Evolutionary conservation across 495 filamentous ascomycete species (phyloP).

Genomic region (Hyaloscypha finlandica): DNA sequence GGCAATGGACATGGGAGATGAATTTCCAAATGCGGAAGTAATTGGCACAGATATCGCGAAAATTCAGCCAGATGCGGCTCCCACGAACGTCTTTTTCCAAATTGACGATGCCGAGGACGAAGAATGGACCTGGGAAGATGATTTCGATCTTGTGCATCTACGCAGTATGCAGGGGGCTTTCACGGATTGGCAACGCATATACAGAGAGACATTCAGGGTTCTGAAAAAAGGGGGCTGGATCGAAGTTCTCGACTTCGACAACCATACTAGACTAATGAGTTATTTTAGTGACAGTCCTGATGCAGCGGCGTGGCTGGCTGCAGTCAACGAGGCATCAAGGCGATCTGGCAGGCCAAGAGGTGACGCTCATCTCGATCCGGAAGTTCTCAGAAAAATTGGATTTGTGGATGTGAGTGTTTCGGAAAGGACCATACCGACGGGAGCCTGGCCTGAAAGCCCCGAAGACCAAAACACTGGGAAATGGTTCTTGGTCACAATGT

Average conservation of each 20-base stretch:
- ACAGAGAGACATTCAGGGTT: constrained; percentile 59
- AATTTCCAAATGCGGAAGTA: constrained; percentile 62
- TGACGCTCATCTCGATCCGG: constrained; percentile 54
- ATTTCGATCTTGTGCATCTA: constrained; percentile 68
- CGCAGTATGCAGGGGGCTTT: constrained; percentile 66
- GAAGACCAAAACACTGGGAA: constrained; percentile 60
- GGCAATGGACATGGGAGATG: constrained; percentile 71
- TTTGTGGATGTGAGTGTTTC: constrained; percentile 61
- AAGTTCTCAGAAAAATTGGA: constrained; percentile 54
- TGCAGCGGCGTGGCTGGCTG: constrained; percentile 36
- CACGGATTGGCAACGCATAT: constrained; percentile 60
- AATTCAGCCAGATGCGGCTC: constrained; percentile 53
- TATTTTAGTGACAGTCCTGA: constrained; percentile 44
- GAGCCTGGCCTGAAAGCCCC: constrained; percentile 54
- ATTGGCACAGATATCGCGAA: constrained; percentile 65
- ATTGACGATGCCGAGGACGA: constrained; percentile 66
- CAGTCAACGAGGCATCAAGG: constrained; percentile 43
- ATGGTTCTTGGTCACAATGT: constrained; percentile 62
- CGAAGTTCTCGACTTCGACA: constrained; percentile 60
- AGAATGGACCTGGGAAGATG: constrained; percentile 51
- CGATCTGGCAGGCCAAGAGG: constrained; percentile 50
- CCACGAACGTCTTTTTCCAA: constrained; percentile 70
- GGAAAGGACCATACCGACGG: constrained; percentile 61
- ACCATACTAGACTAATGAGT: constrained; percentile 39
- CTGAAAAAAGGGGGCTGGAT: constrained; percentile 67